phyloP scores from a whole-genome alignment of 2,329 filamentous ascomycete genomes.

The Raffaelea ambrosiae region DNA sequence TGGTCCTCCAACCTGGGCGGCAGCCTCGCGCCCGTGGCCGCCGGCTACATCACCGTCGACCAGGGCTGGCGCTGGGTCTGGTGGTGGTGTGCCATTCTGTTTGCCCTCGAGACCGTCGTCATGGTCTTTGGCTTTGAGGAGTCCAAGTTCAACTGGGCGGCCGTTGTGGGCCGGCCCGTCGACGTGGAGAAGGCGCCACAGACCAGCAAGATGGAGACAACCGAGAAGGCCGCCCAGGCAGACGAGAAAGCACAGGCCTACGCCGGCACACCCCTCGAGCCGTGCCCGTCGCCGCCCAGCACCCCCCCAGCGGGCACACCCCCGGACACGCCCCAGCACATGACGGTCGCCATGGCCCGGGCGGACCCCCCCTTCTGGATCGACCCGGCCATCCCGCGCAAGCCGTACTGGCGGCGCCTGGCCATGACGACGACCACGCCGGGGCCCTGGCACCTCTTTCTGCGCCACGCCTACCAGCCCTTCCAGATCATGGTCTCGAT shows the following conservation, averaged over 20 bases:
- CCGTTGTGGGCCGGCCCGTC: not conserved
- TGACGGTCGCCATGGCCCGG: too few species aligned
- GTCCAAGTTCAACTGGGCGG: constrained; percentile 8
- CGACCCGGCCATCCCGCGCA: constrained; percentile 2
- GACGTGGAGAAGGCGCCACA: not conserved
- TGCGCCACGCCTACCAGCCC: constrained; percentile 11
- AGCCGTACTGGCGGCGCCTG: constrained; percentile 4
- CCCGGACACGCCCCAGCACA: not conserved
- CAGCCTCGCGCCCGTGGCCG: constrained; percentile 34
- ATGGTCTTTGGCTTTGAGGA: constrained; percentile 10
- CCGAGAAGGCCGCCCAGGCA: too few species aligned
- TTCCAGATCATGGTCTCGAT: constrained; percentile 10
- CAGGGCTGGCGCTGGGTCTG: constrained; percentile 41
- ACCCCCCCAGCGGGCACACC: not conserved
- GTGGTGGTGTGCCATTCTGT: constrained; percentile 19
- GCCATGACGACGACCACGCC: constrained; percentile 2
- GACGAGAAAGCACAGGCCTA: not conserved
- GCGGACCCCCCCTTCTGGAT: not conserved
- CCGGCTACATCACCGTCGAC: constrained; percentile 38
- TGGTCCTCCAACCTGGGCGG: constrained; percentile 29
- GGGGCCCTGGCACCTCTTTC: constrained; percentile 3
- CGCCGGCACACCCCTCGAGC: too few species aligned
- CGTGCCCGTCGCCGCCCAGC: not conserved
- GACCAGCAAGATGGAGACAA: too few species aligned
- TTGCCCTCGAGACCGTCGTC: constrained; percentile 5